phyloP scores from a whole-genome alignment of 768 basidiomycete species.

The Lyophyllum atratum region DNA sequence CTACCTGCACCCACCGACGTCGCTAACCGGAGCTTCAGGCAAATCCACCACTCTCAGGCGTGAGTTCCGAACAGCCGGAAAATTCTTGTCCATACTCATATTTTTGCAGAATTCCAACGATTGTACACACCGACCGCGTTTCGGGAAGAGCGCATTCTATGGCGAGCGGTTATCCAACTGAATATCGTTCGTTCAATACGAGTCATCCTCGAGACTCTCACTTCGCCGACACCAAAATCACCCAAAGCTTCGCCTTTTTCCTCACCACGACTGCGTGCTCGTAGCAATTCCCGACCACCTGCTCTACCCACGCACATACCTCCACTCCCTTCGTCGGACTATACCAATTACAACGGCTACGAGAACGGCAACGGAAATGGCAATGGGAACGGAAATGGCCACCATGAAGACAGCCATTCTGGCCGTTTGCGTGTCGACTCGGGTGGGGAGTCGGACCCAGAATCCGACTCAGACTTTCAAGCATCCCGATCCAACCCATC shows the following conservation, averaged over 20 bases:
- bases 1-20: not conserved
- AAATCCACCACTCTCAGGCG: conserved; percentile 83
- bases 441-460: conserved; percentile 24
- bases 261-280: conserved; percentile 35
- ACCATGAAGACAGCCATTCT: conserved; percentile 8
- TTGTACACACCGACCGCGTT: conserved; percentile 77
- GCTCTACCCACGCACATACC: conserved; percentile 24
- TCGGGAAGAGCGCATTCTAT: conserved; percentile 74
- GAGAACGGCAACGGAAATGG: conserved; percentile 4
- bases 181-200: conserved; percentile 80
- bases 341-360: conserved; percentile 9
- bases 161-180: conserved; percentile 82
- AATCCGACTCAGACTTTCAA: conserved; percentile 26
- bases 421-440: conserved; percentile 13
- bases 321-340: conserved; percentile 15
- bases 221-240: conserved; percentile 31
- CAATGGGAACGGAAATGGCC: conserved; percentile 3
- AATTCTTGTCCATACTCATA: conserved; percentile 6
- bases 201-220: conserved; percentile 63
- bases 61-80: conserved; percentile 39
- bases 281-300: conserved; percentile 34
- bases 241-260: conserved; percentile 37
- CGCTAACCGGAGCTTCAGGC: conserved; percentile 39
- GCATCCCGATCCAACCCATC: conserved; percentile 25
- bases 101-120: conserved; percentile 68